A percentile compares a stretch with the other conserved stretches of the same genome.
These are phyloP conservation scores for Fraxinus quadrangulata DNA, from an alignment of 257 asterid genomes.

Conservation along the genomic window DNA sequence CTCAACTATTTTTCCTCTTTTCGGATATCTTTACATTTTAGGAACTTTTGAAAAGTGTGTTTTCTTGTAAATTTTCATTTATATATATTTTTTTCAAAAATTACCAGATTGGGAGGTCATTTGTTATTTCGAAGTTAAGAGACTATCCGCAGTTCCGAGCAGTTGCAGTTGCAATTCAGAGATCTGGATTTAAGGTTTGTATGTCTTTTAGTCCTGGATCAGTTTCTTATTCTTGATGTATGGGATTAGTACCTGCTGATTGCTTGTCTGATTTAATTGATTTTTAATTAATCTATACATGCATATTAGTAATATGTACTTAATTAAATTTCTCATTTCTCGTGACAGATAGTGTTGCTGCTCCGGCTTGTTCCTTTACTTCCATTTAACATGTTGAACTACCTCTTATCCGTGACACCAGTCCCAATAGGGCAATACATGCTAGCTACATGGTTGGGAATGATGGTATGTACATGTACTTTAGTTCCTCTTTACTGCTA, in stretches of 20 bases:
- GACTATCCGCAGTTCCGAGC: conserved; percentile 93
- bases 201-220: conserved; percentile 6
- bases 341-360: conserved; percentile 79
- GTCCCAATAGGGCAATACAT: conserved; percentile 78
- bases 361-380: conserved; percentile 94
- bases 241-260: neutral
- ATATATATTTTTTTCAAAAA: conserved; percentile 14
- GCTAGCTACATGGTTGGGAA: conserved; percentile 98
- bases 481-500: conserved; percentile 1
- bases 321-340: conserved; percentile 25
- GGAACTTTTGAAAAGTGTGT: neutral
- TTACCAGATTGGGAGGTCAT: conserved; percentile 86
- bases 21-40: neutral
- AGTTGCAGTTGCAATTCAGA: conserved; percentile 77
- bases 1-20: neutral
- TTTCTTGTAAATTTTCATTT: neutral
- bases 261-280: conserved; percentile 17
- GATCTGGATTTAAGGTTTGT: conserved; percentile 93
- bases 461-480: conserved; percentile 65
- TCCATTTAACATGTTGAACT: conserved; percentile 95
- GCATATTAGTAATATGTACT: neutral
- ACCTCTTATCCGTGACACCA: conserved; percentile 93
- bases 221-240: conserved; percentile 19
- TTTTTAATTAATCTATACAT: conserved; percentile 9
- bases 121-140: conserved; percentile 82